These are phyloP conservation scores for Coemansia sp. DNA, from an alignment of 192 early-diverging fungal genomes.

Conservation along the genomic window DNA sequence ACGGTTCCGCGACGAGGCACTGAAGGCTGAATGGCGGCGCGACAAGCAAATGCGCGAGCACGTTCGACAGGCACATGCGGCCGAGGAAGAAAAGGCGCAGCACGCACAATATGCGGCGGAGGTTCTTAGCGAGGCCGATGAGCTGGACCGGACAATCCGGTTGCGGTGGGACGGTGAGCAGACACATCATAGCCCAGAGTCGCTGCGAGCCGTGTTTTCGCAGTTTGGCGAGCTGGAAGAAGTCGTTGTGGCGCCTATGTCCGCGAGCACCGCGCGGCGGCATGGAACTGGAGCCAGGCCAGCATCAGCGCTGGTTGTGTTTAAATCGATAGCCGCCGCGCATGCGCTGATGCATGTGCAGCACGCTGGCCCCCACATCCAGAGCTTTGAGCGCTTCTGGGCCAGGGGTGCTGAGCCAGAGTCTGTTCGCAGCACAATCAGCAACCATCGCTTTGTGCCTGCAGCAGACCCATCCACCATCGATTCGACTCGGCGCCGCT, in stretches of 20 bases:
- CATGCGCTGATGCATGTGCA: constrained; percentile 37
- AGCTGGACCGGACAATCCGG: constrained; percentile 37
- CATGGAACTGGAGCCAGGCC: not conserved
- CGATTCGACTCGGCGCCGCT: not conserved
- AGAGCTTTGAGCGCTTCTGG: constrained; percentile 30
- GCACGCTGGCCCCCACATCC: constrained; percentile 2
- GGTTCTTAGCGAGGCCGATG: constrained; percentile 8
- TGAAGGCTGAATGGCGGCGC: constrained; percentile 17
- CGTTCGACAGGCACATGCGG: not conserved
- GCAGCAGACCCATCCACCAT: too few relatives aligned
- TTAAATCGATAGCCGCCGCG: constrained; percentile 32
- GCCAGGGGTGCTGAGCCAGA: constrained; percentile 29
- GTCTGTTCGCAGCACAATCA: constrained; percentile 15
- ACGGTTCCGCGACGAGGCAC: constrained; percentile 30
- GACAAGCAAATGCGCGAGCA: constrained; percentile 41
- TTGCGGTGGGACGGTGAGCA: constrained; percentile 28
- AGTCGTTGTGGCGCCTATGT: constrained; percentile 38
- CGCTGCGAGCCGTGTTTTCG: constrained; percentile 21
- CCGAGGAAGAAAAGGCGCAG: constrained; percentile 8
- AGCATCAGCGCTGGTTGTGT: constrained; percentile 40
- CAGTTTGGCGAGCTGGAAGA: constrained; percentile 43
- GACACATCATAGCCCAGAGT: not conserved
- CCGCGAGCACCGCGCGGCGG: constrained; percentile 3
- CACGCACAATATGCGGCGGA: constrained; percentile 9
- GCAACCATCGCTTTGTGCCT: not conserved